phyloP scores from a whole-genome alignment of 1,139 yeast species.

The Debaryomyces nepalensis region DNA sequence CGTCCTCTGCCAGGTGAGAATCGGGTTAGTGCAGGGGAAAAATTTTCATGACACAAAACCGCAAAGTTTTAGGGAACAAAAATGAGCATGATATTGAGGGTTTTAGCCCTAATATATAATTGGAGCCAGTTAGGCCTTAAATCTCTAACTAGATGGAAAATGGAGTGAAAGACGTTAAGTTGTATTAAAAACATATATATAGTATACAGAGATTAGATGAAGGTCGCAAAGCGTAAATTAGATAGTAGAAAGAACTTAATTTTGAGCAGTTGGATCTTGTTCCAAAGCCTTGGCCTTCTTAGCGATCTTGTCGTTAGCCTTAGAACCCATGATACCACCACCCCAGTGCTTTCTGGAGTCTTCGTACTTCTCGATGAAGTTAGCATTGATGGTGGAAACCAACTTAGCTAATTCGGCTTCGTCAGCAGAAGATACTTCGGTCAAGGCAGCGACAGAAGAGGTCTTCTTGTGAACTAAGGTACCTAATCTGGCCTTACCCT shows the following conservation, averaged over 20 bases:
- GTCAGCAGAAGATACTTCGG: slow-evolving; percentile 92
- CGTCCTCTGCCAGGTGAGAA: slow-evolving; percentile 7
- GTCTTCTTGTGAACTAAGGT: slow-evolving; percentile 97
- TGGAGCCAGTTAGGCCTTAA: neutral
- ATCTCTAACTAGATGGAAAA: neutral
- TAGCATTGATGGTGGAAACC: slow-evolving; percentile 88
- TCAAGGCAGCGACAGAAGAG: slow-evolving; percentile 94
- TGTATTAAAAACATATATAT: slow-evolving; percentile 7
- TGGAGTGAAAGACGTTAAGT: slow-evolving; percentile 1
- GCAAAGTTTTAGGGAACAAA: slow-evolving; percentile 12
- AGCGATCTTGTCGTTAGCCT: slow-evolving; percentile 75
- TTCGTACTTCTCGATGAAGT: slow-evolving; percentile 91
- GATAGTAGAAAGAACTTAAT: slow-evolving; percentile 2
- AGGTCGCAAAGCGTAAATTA: slow-evolving; percentile 4
- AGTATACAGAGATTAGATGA: slow-evolving; percentile 8
- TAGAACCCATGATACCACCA: slow-evolving; percentile 97
- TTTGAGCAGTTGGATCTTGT: slow-evolving; percentile 16
- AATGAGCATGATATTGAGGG: slow-evolving; percentile 14
- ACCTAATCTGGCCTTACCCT: slow-evolving; percentile 99
- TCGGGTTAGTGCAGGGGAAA: slow-evolving; percentile 16
- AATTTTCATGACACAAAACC: slow-evolving; percentile 18
- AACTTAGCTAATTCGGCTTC: slow-evolving; percentile 92
- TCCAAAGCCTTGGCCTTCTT: slow-evolving; percentile 51
- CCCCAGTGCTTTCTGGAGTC: slow-evolving; percentile 99
- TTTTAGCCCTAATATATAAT: slow-evolving; percentile 19